A percentile compares a stretch with the other conserved stretches of the same genome.
Conservation (phyloP, 1,284 basidiomycete genomes). For the Marasmius fiardii region DNA sequence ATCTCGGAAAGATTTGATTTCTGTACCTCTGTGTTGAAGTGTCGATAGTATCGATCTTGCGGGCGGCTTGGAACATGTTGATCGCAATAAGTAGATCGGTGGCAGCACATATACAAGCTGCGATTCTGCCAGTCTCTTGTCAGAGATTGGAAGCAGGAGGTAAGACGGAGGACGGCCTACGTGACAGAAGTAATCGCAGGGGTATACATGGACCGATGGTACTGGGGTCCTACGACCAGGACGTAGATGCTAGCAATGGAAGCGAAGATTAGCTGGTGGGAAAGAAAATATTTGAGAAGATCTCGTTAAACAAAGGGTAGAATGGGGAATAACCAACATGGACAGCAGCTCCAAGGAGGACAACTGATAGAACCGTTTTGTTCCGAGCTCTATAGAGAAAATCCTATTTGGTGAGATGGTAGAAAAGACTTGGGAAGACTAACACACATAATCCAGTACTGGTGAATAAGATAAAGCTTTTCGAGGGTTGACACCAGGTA, state of each 20-base stretch:
- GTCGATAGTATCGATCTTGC: conserved; percentile 1
- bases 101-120: conserved; percentile 4
- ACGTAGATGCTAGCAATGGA: neutral
- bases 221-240: neutral
- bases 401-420: too few species aligned
- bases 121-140: neutral
- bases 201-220: neutral
- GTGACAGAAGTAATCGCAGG: neutral
- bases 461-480: conserved; percentile 7
- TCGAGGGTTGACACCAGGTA: conserved; percentile 1
- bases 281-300: neutral
- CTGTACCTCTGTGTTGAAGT: conserved; percentile 6
- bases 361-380: neutral
- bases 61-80: neutral
- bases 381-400: conserved; percentile 5
- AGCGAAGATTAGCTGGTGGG: neutral
- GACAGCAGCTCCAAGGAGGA: neutral
- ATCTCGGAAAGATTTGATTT: too few species aligned
- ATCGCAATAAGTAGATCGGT: conserved; percentile 9
- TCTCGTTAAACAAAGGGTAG: neutral
- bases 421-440: neutral
- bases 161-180: neutral
- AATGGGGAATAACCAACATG: neutral
- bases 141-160: neutral
- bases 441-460: conserved; percentile 8